Evolutionary conservation across 2,329 filamentous ascomycete genomes (phyloP).

Genomic region (Shiraia sp.): DNA sequence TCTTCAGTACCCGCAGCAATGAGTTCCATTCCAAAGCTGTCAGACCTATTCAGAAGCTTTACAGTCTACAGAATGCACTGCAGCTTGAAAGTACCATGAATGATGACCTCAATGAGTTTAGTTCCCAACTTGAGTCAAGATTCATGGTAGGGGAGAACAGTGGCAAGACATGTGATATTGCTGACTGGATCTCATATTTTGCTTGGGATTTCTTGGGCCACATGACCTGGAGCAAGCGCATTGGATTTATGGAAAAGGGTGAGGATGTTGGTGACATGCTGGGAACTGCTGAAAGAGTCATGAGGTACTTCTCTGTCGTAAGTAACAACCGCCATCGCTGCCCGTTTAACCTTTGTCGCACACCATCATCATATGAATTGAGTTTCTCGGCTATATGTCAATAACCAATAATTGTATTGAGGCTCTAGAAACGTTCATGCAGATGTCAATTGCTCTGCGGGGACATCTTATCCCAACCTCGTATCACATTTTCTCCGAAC

Average conservation of each 20-base stretch:
- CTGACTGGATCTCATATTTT: conserved; percentile 39
- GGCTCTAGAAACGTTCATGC: neutral
- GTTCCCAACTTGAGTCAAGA: conserved; percentile 27
- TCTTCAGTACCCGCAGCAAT: conserved; percentile 40
- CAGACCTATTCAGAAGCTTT: conserved; percentile 37
- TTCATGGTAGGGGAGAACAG: conserved; percentile 29
- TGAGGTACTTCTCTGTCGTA: conserved; percentile 33
- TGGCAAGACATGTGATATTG: conserved; percentile 35
- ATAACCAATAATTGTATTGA: too few species aligned
- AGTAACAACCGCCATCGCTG: conserved; percentile 2
- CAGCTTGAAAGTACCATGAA: conserved; percentile 35
- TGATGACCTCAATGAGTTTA: conserved; percentile 24
- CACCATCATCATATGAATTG: too few species aligned
- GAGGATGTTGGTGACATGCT: conserved; percentile 44
- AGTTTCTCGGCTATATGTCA: too few species aligned
- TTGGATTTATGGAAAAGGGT: conserved; percentile 49
- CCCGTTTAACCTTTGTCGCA: too few species aligned
- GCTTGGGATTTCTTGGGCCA: conserved; percentile 43
- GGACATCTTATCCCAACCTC: too few species aligned
- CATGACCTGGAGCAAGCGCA: conserved; percentile 47
- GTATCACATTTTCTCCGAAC: too few species aligned
- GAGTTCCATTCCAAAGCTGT: conserved; percentile 28
- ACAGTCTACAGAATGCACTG: conserved; percentile 26
- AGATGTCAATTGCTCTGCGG: too few species aligned
- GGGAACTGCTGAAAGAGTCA: conserved; percentile 42